Evolutionary conservation across 179 eudicot species (phyloP).

Genomic region (Patellifolia procumbens): DNA sequence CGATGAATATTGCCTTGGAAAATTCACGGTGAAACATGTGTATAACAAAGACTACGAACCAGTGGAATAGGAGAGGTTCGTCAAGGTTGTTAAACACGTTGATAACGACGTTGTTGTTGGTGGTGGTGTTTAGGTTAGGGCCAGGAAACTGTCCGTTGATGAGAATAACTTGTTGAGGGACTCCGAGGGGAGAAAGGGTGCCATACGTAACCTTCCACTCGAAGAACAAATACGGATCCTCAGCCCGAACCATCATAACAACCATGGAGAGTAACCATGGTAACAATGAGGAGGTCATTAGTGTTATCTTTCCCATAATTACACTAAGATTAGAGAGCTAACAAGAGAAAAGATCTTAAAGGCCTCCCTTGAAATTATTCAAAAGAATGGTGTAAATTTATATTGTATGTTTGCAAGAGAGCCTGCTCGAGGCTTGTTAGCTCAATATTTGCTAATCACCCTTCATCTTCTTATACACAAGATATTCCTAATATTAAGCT

Average conservation of each 20-base stretch:
- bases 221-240: slow-evolving; percentile 51
- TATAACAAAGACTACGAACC: slow-evolving; percentile 32
- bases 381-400: neutral
- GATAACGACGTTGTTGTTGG: slow-evolving; percentile 52
- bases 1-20: neutral
- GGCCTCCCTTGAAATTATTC: neutral
- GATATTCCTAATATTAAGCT: slow-evolving; percentile 30
- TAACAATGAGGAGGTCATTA: slow-evolving; percentile 17
- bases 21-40: neutral
- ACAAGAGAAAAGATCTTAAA: slow-evolving; percentile 25
- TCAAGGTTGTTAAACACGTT: slow-evolving; percentile 66
- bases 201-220: slow-evolving; percentile 61
- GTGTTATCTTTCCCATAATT: slow-evolving; percentile 23
- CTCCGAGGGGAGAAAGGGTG: slow-evolving; percentile 58
- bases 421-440: slow-evolving; percentile 36
- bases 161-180: slow-evolving; percentile 59
- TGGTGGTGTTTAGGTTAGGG: slow-evolving; percentile 49
- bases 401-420: neutral
- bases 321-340: slow-evolving; percentile 14
- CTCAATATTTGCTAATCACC: slow-evolving; percentile 8
- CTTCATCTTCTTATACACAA: slow-evolving; percentile 25
- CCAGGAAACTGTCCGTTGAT: slow-evolving; percentile 63
- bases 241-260: slow-evolving; percentile 43
- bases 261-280: slow-evolving; percentile 36
- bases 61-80: slow-evolving; percentile 64